Conservation (phyloP, 2,329 filamentous ascomycete genomes). For the Xylariaceae sp. region DNA sequence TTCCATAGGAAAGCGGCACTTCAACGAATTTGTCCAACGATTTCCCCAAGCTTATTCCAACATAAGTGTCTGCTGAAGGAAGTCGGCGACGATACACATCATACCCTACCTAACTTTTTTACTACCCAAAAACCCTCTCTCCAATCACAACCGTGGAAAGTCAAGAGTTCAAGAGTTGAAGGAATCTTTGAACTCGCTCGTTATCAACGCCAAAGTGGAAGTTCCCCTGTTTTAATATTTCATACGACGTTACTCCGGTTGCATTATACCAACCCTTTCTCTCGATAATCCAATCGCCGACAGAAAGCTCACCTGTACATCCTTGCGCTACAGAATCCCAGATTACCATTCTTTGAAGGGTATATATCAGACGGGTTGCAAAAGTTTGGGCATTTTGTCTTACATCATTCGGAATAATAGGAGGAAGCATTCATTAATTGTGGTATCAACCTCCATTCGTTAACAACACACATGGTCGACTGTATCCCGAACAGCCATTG, state of each 20-base stretch:
- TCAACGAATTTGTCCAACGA: conserved; percentile 9
- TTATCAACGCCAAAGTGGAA: conserved; percentile 13
- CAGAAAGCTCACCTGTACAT: conserved; percentile 7
- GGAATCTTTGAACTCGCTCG: conserved; percentile 9
- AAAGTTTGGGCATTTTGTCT: conserved; percentile 18
- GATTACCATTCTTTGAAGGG: conserved; percentile 9
- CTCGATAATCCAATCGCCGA: too few species aligned
- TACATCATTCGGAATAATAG: conserved; percentile 29
- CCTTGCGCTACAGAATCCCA: conserved; percentile 13
- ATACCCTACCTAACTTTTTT: conserved; percentile 16
- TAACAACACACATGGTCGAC: conserved; percentile 33
- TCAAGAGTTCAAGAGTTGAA: conserved; percentile 4
- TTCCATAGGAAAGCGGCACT: conserved; percentile 33
- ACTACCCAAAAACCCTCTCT: conserved; percentile 6
- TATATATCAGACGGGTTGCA: conserved; percentile 14
- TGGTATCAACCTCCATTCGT: conserved; percentile 36
- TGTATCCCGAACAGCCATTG: conserved; percentile 37
- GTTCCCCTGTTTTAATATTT: conserved; percentile 20
- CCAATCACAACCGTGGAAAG: conserved; percentile 4
- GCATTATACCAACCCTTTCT: background rate
- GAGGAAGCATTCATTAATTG: conserved; percentile 39
- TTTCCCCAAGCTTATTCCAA: conserved; percentile 8
- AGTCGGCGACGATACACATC: conserved; percentile 14
- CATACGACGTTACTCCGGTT: conserved; percentile 19
- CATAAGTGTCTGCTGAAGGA: conserved; percentile 13